A percentile compares a stretch with the other conserved stretches of the same genome.
Conservation (phyloP, 768 basidiomycete genomes). For the Lyophyllum shimeji region DNA sequence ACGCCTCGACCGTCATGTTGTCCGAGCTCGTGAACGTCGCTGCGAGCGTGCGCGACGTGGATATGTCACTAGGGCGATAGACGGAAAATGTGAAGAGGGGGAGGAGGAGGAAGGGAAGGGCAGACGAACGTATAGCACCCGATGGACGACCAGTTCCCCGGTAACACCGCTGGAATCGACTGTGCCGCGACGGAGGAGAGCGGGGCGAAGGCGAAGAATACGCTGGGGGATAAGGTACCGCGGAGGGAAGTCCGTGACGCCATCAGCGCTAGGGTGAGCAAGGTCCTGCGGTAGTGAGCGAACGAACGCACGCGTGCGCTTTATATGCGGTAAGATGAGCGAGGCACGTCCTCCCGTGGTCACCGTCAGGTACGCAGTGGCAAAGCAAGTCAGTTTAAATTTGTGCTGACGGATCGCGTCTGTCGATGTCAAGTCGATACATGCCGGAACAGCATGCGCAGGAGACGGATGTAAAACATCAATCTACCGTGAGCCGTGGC, state of each 20-base stretch:
- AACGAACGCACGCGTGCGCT: background rate
- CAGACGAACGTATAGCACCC: constrained; percentile 7
- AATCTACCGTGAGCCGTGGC: background rate
- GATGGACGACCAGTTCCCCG: constrained; percentile 7
- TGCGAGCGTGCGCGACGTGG: constrained; percentile 51
- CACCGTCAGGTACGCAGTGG: background rate
- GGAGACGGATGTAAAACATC: background rate
- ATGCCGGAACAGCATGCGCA: too few relatives aligned
- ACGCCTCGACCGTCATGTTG: constrained; percentile 53
- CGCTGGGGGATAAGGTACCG: background rate
- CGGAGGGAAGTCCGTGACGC: background rate
- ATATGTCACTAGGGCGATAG: constrained; percentile 29
- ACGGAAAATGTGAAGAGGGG: background rate
- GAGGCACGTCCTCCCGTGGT: background rate
- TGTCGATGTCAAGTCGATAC: background rate
- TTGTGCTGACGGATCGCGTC: background rate
- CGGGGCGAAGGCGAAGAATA: background rate
- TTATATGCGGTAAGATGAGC: constrained; percentile 1
- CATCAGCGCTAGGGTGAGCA: background rate
- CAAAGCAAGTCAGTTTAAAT: too few relatives aligned
- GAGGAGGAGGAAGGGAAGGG: background rate
- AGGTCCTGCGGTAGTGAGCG: background rate
- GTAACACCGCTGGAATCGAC: constrained; percentile 1
- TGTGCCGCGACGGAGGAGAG: background rate
- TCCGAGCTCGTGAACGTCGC: constrained; percentile 41